phyloP scores from a whole-genome alignment of 345 rosid genomes.

The Kernera saxatilis region DNA sequence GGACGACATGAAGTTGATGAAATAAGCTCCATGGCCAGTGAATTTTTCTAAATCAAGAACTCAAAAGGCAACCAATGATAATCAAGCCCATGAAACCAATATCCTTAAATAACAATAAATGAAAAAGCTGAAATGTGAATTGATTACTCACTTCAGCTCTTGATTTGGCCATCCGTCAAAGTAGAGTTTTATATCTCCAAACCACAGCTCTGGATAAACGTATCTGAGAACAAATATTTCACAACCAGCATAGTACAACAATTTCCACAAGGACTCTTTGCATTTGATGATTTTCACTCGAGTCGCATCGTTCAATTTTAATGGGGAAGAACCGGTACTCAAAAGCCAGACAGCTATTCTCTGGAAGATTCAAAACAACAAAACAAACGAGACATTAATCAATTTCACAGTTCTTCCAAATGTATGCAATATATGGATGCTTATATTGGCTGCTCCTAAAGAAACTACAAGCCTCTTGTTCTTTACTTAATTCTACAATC shows the following conservation, averaged over 20 bases:
- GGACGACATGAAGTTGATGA: too few species aligned
- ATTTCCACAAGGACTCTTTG: slow-evolving; percentile 83
- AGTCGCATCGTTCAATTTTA: slow-evolving; percentile 41
- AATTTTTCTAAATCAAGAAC: neutral
- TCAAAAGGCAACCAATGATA: neutral
- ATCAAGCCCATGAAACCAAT: neutral
- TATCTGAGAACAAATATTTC: slow-evolving; percentile 49
- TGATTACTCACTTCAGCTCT: slow-evolving; percentile 58
- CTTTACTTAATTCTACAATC: neutral
- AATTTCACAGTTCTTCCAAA: neutral
- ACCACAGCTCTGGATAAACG: slow-evolving; percentile 56
- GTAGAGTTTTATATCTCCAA: slow-evolving; percentile 40
- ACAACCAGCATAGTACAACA: slow-evolving; percentile 58
- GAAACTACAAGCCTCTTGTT: neutral
- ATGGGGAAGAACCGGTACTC: slow-evolving; percentile 28
- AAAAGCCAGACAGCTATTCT: slow-evolving; percentile 56
- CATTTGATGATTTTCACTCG: slow-evolving; percentile 52
- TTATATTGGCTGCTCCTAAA: too few species aligned
- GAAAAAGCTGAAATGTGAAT: neutral
- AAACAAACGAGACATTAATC: too few species aligned
- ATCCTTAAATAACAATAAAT: neutral
- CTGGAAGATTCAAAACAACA: slow-evolving; percentile 30
- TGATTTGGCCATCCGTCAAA: slow-evolving; percentile 81
- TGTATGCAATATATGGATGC: too few species aligned
- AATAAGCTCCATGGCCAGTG: too few species aligned